These are phyloP conservation scores for Talaromyces sp. DNA, from an alignment of 2,329 filamentous ascomycete genomes.

Conservation along the genomic window DNA sequence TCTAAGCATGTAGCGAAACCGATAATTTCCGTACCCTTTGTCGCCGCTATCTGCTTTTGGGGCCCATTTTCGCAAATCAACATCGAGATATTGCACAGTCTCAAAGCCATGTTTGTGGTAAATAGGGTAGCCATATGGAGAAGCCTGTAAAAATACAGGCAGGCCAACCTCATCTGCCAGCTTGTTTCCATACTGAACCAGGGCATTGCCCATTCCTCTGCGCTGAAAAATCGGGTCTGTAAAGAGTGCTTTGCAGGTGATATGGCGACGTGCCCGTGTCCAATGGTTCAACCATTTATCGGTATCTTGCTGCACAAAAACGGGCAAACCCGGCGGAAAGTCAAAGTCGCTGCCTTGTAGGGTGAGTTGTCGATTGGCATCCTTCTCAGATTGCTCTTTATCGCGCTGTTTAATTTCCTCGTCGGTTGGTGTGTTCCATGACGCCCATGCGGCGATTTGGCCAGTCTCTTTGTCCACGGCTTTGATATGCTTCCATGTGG, in stretches of 20 bases:
- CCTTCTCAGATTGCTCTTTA: not conserved
- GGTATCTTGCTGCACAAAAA: conserved; percentile 1
- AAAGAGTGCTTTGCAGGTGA: conserved; percentile 3
- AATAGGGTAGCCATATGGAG: not conserved
- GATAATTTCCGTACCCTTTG: conserved; percentile 4
- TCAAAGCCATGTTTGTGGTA: conserved; percentile 1
- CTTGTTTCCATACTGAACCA: conserved; percentile 1
- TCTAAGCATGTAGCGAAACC: conserved; percentile 3
- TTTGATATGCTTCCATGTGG: conserved; percentile 5
- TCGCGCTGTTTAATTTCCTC: not conserved
- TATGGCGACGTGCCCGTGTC: conserved; percentile 3
- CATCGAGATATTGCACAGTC: conserved; percentile 4
- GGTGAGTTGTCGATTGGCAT: not conserved
- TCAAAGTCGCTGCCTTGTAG: not conserved
- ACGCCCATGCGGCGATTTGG: conserved; percentile 3
- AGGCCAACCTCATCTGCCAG: conserved; percentile 1
- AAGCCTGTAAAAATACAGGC: conserved; percentile 2
- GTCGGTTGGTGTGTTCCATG: conserved; percentile 3
- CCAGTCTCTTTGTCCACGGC: conserved; percentile 2
- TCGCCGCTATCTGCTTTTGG: not conserved
- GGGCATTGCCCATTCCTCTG: conserved; percentile 1
- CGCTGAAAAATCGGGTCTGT: conserved; percentile 4
- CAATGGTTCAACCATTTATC: conserved; percentile 5
- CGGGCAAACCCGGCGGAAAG: not conserved
- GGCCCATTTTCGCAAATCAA: conserved; percentile 1